Evolutionary conservation across 345 rosid species (phyloP).

Genomic region (Firmiana major): DNA sequence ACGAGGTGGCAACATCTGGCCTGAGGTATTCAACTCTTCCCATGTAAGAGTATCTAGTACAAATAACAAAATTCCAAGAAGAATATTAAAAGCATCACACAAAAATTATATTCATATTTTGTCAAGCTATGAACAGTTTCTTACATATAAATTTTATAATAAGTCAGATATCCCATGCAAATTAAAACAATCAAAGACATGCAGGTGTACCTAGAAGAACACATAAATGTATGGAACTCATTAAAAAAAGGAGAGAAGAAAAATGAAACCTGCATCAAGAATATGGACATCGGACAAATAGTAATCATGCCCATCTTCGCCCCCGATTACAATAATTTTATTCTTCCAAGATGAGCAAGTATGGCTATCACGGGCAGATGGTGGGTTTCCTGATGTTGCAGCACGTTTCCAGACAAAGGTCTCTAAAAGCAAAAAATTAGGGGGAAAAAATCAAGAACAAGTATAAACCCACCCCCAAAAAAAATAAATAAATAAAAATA

Average conservation of each 20-base stretch:
- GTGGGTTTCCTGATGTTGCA: constrained; percentile 70
- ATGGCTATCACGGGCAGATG: constrained; percentile 96
- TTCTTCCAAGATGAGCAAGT: constrained; percentile 94
- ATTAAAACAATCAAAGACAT: not conserved
- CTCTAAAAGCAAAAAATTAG: constrained; percentile 43
- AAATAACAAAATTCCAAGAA: constrained; percentile 13
- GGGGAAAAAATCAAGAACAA: not conserved
- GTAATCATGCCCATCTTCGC: constrained; percentile 94
- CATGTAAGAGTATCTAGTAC: constrained; percentile 73
- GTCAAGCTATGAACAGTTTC: not conserved
- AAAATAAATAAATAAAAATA: not conserved
- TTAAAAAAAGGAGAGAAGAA: not conserved
- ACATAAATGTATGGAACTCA: not conserved
- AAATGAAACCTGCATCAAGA: constrained; percentile 75
- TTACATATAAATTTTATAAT: not conserved
- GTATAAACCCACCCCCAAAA: not conserved
- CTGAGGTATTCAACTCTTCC: constrained; percentile 78
- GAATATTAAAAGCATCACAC: constrained; percentile 14
- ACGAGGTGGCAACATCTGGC: constrained; percentile 83
- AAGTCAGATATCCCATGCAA: not conserved
- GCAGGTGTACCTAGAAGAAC: not conserved
- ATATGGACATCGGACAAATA: constrained; percentile 93
- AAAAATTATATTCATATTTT: not conserved
- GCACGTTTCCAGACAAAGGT: constrained; percentile 89
- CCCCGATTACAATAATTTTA: constrained; percentile 82